Evolutionary conservation across 169 alveolate genomes (phyloP), one percentile per base, ranked within the genome.

Genomic region (Plasmodium malariae): DNA sequence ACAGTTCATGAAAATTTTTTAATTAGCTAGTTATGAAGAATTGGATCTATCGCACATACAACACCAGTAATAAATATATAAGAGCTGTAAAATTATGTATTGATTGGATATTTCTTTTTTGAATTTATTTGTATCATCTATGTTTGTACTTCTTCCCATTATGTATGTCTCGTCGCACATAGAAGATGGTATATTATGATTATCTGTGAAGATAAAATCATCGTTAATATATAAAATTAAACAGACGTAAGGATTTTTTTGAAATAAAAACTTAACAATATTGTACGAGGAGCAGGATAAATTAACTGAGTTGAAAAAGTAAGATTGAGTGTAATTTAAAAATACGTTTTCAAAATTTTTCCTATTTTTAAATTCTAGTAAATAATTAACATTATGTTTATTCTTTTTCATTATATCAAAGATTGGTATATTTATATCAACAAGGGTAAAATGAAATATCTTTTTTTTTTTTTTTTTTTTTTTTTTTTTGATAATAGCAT

Each of bases 1-100:
- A 19, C 70, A 55, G 36, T 17, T 14, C 11, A 30, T 24, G 63
- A 51, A 76, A 21, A 76, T 43, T 28, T 1, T 9, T 26, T 59
- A 3, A 12, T 19, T 24, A 6, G 11, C 26, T 24, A 19, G 48
- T 30, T 59, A 24, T 24, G n/a, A 21, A 51, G 51, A 54, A 28
- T 48, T 49, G 26, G 45, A 65, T 1, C 60, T 19, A 28, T 65
- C 83, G 48, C 90, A 80, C 37, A 67, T 59, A 21, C 19, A 65
- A 69, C 63, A 80, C 90, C 67, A 48, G 48, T 80, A 80, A 70
- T 80, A 80, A 19, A 67, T 80, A 28, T 65, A 80, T 24, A 80
- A 40, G 24, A 80, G 54, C 19, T 80, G 69, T 32, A 80, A 55
- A 65, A 80, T 80, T 3, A 32, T 80, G 57, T 65, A 21, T 9